phyloP scores from a whole-genome alignment of 2,329 filamentous ascomycete genomes.

The Coniosporium tulheliwenetii region DNA sequence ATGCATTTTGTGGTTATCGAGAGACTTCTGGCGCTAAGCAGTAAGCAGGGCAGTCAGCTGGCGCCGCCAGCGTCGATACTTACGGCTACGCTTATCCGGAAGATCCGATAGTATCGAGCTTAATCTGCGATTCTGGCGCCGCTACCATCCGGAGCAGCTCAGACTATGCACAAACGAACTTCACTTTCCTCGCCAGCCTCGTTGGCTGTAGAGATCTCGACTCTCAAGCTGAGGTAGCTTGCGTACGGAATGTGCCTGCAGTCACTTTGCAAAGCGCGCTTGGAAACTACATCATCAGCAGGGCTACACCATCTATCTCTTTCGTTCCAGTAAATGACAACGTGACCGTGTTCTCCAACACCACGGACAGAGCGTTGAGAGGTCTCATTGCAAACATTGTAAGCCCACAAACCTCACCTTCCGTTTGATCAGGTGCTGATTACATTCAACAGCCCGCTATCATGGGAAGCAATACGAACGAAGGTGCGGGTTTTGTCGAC shows the following conservation, averaged over 20 bases:
- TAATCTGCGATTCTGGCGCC: not conserved
- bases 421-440: not conserved
- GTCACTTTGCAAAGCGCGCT: constrained; percentile 1
- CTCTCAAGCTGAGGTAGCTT: not conserved
- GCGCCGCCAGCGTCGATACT: constrained; percentile 4
- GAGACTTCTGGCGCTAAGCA: too few relatives aligned
- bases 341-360: constrained; percentile 5
- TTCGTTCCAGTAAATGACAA: constrained; percentile 6
- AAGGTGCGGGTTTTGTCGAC: constrained; percentile 7
- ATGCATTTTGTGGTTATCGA: not conserved
- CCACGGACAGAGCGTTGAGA: constrained; percentile 3
- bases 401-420: not conserved
- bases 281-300: constrained; percentile 1
- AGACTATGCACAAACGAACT: not conserved
- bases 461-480: constrained; percentile 7
- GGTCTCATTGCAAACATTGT: constrained; percentile 6
- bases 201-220: not conserved
- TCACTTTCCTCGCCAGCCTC: not conserved
- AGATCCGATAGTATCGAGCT: not conserved
- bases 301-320: constrained; percentile 1
- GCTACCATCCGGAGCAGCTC: not conserved
- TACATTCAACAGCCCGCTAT: constrained; percentile 4
- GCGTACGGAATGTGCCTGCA: constrained; percentile 1
- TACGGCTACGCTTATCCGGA: not conserved
- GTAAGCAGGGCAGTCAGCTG: constrained; percentile 1